These are phyloP conservation scores for Diaporthe nobilis DNA, from an alignment of 2,329 filamentous ascomycete genomes.

Conservation along the genomic window DNA sequence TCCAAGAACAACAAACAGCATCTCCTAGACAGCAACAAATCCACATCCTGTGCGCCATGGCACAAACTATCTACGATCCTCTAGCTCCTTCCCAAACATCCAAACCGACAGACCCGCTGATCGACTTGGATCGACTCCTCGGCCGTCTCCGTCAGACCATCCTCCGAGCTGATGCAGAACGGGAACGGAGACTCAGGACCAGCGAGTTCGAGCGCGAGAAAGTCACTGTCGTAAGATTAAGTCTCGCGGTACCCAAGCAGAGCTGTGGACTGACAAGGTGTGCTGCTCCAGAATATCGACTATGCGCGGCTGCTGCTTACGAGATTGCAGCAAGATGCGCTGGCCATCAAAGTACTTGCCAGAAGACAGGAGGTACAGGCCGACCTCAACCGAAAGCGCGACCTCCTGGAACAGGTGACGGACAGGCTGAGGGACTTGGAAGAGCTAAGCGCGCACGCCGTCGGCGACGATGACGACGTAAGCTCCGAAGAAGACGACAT, in stretches of 20 bases:
- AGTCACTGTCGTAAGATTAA: constrained; percentile 63
- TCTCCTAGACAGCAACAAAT: neutral
- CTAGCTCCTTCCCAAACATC: constrained; percentile 33
- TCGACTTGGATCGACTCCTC: constrained; percentile 75
- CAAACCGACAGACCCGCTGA: constrained; percentile 53
- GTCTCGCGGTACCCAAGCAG: neutral
- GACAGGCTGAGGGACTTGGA: constrained; percentile 78
- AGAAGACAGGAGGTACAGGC: constrained; percentile 73
- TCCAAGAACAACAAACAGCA: neutral
- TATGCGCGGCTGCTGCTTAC: constrained; percentile 78
- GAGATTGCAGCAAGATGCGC: constrained; percentile 78
- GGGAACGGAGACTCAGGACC: constrained; percentile 68
- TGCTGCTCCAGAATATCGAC: constrained; percentile 72
- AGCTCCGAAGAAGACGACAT: constrained; percentile 71
- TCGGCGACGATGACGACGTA: constrained; percentile 56
- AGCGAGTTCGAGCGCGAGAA: constrained; percentile 78
- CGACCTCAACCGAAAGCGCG: constrained; percentile 75
- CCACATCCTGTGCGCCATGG: constrained; percentile 19
- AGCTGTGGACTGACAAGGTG: constrained; percentile 34
- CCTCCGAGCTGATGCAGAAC: constrained; percentile 72
- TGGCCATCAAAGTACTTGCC: constrained; percentile 69
- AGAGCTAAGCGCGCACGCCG: constrained; percentile 63
- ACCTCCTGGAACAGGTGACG: constrained; percentile 74
- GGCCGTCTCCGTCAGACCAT: constrained; percentile 76
- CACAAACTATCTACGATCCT: constrained; percentile 36